Percentiles rank a stretch among this genome's conserved stretches.
These are phyloP conservation scores for Aspergillus versicolor DNA, from an alignment of 2,329 filamentous ascomycete genomes.

Conservation along the genomic window DNA sequence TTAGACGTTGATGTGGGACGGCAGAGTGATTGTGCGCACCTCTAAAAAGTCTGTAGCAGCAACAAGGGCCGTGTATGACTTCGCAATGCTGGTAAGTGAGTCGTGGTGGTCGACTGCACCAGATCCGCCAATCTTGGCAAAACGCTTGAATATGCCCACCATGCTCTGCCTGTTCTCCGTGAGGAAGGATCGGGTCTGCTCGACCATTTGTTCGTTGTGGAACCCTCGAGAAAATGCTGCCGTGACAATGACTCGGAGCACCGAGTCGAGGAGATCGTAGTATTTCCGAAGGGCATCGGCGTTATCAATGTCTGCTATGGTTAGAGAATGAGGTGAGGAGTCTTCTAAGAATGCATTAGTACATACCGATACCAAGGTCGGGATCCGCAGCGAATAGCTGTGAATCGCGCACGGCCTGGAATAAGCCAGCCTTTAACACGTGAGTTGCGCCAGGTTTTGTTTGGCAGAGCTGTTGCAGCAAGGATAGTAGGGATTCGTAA, in stretches of 20 bases:
- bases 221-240: slow-evolving; percentile 77
- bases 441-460: slow-evolving; percentile 80
- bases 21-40: slow-evolving; percentile 54
- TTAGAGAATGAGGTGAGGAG: slow-evolving; percentile 22
- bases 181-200: slow-evolving; percentile 77
- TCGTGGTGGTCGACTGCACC: slow-evolving; percentile 53
- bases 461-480: slow-evolving; percentile 81
- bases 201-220: slow-evolving; percentile 71
- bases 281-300: slow-evolving; percentile 72
- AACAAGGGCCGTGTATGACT: slow-evolving; percentile 81
- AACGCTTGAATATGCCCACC: slow-evolving; percentile 85
- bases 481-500: slow-evolving; percentile 73
- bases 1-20: slow-evolving; percentile 13
- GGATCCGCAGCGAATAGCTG: slow-evolving; percentile 88
- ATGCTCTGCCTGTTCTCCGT: slow-evolving; percentile 79
- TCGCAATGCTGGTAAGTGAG: slow-evolving; percentile 73
- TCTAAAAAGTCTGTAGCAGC: slow-evolving; percentile 81
- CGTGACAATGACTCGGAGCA: slow-evolving; percentile 78
- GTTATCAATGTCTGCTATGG: slow-evolving; percentile 60
- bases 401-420: slow-evolving; percentile 76
- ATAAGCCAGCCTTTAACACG: slow-evolving; percentile 85
- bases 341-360: not conserved
- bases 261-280: slow-evolving; percentile 76
- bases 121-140: slow-evolving; percentile 69
- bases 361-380: slow-evolving; percentile 74